A percentile compares a stretch with the other conserved stretches of the same genome.
Evolutionary conservation across 2,329 filamentous ascomycete genomes (phyloP).

Genomic region (Penicillium hordei): DNA sequence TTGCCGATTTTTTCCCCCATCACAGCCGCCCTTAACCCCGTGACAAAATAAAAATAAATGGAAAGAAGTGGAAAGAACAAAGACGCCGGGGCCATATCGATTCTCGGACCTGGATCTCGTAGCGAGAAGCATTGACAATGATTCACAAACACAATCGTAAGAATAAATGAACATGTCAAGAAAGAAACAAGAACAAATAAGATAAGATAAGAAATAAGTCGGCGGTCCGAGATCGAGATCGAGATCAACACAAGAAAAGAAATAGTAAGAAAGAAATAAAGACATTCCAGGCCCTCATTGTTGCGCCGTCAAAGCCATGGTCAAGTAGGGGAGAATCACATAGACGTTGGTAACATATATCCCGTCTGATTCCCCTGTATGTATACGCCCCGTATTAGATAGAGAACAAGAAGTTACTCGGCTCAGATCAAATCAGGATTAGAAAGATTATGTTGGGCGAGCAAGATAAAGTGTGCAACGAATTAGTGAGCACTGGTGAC

Average conservation of each 20-base stretch:
- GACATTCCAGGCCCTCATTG: constrained; percentile 26
- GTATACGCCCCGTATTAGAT: constrained; percentile 40
- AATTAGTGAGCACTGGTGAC: constrained; percentile 29
- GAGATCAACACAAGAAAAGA: constrained; percentile 13
- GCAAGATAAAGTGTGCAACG: constrained; percentile 28
- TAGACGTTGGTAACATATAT: constrained; percentile 33
- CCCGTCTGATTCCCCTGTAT: constrained; percentile 36
- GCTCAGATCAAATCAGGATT: constrained; percentile 21
- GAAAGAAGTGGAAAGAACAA: constrained; percentile 8
- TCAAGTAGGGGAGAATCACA: constrained; percentile 26
- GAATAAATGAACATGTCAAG: constrained; percentile 20
- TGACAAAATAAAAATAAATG: constrained; percentile 1
- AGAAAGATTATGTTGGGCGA: constrained; percentile 27
- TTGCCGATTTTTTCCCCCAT: not conserved
- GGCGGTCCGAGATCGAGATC: constrained; percentile 1
- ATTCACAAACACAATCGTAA: constrained; percentile 16
- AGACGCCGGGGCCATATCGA: constrained; percentile 5
- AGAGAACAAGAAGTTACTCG: constrained; percentile 26
- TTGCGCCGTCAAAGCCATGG: constrained; percentile 36
- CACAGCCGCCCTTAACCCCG: not conserved
- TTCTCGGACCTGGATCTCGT: constrained; percentile 8
- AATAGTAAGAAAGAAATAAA: constrained; percentile 17
- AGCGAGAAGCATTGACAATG: constrained; percentile 17
- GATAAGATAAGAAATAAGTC: constrained; percentile 16
- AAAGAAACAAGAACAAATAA: constrained; percentile 15